phyloP scores from a whole-genome alignment of 805 yeast species.

The Cyberlindnera xylosilytica region DNA sequence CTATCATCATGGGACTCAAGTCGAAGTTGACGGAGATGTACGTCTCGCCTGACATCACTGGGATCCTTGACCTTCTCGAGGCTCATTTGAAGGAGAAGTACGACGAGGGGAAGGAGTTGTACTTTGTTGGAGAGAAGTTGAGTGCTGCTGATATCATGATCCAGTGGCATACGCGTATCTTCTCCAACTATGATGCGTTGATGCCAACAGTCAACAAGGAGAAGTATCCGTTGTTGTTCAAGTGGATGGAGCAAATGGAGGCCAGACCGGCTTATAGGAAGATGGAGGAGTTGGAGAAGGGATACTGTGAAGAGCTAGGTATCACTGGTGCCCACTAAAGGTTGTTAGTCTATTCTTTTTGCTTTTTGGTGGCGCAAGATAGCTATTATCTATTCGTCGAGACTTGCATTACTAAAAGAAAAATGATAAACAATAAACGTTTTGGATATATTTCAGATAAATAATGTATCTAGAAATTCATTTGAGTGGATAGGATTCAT shows the following conservation, averaged over 20 bases:
- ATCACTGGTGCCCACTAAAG: too few species aligned
- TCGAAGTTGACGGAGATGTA: not conserved
- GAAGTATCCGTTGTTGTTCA: slow-evolving; percentile 2
- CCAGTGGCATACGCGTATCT: slow-evolving; percentile 35
- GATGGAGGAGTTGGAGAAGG: not conserved
- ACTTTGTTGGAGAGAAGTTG: slow-evolving; percentile 44
- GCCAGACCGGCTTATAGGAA: slow-evolving; percentile 3
- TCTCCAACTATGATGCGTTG: slow-evolving; percentile 17
- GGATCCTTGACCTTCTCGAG: not conserved
- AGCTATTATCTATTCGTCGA: too few species aligned
- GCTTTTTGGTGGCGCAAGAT: too few species aligned
- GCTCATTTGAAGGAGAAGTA: not conserved
- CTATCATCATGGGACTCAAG: not conserved
- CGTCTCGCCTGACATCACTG: not conserved
- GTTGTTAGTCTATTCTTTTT: too few species aligned
- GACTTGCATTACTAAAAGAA: too few species aligned
- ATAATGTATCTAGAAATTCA: too few species aligned
- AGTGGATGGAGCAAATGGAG: slow-evolving; percentile 1
- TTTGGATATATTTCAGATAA: too few species aligned
- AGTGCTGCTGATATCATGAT: slow-evolving; percentile 53
- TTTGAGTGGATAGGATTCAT: too few species aligned
- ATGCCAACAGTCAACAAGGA: not conserved
- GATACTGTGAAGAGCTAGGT: not conserved
- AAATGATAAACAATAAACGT: too few species aligned
- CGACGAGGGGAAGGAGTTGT: slow-evolving; percentile 16